Conservation (phyloP, 2,329 filamentous ascomycete species). For the Talaromyces sp. region DNA sequence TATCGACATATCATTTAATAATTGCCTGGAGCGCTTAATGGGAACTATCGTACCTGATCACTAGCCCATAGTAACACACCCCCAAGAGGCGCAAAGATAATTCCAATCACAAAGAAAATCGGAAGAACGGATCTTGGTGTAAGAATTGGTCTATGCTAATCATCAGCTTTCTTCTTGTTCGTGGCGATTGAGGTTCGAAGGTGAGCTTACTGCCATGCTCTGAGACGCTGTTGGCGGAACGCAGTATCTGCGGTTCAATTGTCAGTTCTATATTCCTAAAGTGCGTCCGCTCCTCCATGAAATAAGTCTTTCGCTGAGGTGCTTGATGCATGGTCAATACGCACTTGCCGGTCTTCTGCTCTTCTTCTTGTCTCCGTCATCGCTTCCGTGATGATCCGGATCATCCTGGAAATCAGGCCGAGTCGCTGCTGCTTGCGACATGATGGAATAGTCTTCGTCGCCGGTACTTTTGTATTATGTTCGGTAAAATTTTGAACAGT, state of each 20-base stretch:
- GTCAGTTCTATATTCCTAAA: background rate
- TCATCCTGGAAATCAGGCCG: conserved; percentile 44
- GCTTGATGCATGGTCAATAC: conserved; percentile 27
- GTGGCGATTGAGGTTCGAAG: background rate
- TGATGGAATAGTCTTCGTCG: conserved; percentile 25
- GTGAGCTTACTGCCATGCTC: conserved; percentile 86
- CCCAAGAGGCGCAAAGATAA: conserved; percentile 92
- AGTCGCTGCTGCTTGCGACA: conserved; percentile 44
- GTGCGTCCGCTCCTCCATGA: background rate
- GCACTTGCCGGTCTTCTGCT: conserved; percentile 86
- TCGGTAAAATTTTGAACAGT: background rate
- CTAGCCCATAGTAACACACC: conserved; percentile 83
- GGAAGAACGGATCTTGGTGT: conserved; percentile 92
- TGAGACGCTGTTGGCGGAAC: conserved; percentile 92
- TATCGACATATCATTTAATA: conserved; percentile 34
- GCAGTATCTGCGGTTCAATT: conserved; percentile 68
- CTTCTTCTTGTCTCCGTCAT: conserved; percentile 70
- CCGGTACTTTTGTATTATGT: background rate
- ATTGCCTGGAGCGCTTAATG: background rate
- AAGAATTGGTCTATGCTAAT: conserved; percentile 71
- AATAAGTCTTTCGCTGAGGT: background rate
- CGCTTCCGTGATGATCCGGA: conserved; percentile 40
- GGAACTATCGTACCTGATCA: conserved; percentile 58
- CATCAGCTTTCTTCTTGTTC: background rate
- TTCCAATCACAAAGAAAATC: conserved; percentile 83